Evolutionary conservation across 2,329 filamentous ascomycete genomes (phyloP).

Genomic region (Davidsoniella eucalypti): DNA sequence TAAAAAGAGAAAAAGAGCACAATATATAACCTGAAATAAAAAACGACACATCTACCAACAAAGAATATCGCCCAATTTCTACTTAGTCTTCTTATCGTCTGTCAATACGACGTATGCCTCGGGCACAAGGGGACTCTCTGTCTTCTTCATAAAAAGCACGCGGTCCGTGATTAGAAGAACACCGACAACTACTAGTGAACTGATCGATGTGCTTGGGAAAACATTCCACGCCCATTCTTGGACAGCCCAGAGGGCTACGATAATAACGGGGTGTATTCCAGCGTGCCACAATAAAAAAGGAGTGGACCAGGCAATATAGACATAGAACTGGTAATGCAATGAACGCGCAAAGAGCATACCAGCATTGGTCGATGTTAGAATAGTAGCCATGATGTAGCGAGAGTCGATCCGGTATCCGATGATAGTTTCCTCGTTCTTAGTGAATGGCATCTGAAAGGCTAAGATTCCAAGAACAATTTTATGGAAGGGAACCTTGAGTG

Average conservation of each 20-base stretch:
- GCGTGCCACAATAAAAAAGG: slow-evolving; percentile 76
- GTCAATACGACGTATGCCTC: slow-evolving; percentile 16
- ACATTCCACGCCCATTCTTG: slow-evolving; percentile 94
- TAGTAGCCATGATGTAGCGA: slow-evolving; percentile 57
- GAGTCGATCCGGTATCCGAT: slow-evolving; percentile 46
- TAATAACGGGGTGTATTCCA: slow-evolving; percentile 47
- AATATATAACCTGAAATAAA: slow-evolving; percentile 8
- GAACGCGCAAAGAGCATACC: slow-evolving; percentile 76
- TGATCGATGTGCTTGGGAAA: slow-evolving; percentile 55
- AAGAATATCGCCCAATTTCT: slow-evolving; percentile 9
- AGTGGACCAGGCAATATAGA: slow-evolving; percentile 77
- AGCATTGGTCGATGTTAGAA: slow-evolving; percentile 60
- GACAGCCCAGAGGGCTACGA: slow-evolving; percentile 53
- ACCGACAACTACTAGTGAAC: slow-evolving; percentile 48
- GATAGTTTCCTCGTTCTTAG: slow-evolving; percentile 34
- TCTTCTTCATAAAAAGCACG: slow-evolving; percentile 8
- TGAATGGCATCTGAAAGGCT: slow-evolving; percentile 28
- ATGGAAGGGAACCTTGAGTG: slow-evolving; percentile 41
- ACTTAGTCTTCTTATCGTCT: slow-evolving; percentile 18
- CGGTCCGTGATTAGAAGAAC: slow-evolving; percentile 45
- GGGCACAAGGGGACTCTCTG: slow-evolving; percentile 8
- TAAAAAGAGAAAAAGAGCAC: slow-evolving; percentile 6
- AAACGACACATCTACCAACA: background rate
- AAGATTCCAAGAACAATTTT: slow-evolving; percentile 33
- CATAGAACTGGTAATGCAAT: slow-evolving; percentile 90